Percentiles rank a stretch among this genome's conserved stretches.
These are phyloP conservation scores for Yamadazyma buinensis DNA, from an alignment of 1,139 yeast genomes.

Conservation along the genomic window DNA sequence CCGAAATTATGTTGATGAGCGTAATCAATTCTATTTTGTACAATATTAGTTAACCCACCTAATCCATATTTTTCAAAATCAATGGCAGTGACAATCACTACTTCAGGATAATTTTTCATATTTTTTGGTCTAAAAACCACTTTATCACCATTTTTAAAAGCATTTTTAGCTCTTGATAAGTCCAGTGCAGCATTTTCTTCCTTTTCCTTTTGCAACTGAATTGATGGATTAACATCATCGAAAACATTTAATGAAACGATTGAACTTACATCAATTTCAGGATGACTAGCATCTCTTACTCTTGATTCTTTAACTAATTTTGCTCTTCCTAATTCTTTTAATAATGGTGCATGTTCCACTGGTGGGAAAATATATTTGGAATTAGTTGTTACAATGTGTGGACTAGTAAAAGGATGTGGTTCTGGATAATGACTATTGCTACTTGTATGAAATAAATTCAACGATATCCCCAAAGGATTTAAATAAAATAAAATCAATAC, in stretches of 20 bases:
- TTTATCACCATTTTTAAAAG: slow-evolving; percentile 65
- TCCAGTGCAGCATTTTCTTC: slow-evolving; percentile 35
- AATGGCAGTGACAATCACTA: slow-evolving; percentile 75
- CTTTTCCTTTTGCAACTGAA: slow-evolving; percentile 36
- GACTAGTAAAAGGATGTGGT: slow-evolving; percentile 34
- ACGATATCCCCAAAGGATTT: slow-evolving; percentile 19
- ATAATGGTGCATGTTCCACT: slow-evolving; percentile 58
- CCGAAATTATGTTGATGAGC: slow-evolving; percentile 76
- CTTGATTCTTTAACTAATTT: slow-evolving; percentile 46
- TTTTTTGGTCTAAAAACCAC: slow-evolving; percentile 46
- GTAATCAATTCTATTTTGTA: slow-evolving; percentile 79
- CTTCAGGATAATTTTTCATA: slow-evolving; percentile 52
- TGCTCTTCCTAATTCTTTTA: slow-evolving; percentile 52
- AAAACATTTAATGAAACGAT: slow-evolving; percentile 39
- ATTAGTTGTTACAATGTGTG: slow-evolving; percentile 36
- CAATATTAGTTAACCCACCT: slow-evolving; percentile 58
- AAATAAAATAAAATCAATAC: slow-evolving; percentile 22
- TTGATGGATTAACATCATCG: slow-evolving; percentile 42
- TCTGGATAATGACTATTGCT: slow-evolving; percentile 21
- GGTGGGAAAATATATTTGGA: slow-evolving; percentile 61
- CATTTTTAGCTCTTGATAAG: slow-evolving; percentile 46
- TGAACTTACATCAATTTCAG: slow-evolving; percentile 31
- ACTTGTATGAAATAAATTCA: slow-evolving; percentile 9
- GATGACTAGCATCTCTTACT: slow-evolving; percentile 34
- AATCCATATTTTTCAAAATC: slow-evolving; percentile 69